phyloP scores from a whole-genome alignment of 2,329 filamentous ascomycete genomes.

The Alternaria metachromatica region DNA sequence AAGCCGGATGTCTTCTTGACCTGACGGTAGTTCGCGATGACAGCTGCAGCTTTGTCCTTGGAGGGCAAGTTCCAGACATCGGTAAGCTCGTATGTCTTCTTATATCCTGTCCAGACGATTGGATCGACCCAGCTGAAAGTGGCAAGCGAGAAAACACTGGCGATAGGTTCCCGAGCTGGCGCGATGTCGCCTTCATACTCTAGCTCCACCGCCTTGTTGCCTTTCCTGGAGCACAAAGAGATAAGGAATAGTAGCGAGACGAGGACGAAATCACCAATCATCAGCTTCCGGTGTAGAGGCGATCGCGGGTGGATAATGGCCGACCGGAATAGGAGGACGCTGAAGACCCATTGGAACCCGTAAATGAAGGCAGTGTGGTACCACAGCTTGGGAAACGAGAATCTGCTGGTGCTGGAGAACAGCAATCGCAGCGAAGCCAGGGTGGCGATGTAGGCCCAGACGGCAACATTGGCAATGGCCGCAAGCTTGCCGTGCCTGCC shows the following conservation, averaged over 20 bases:
- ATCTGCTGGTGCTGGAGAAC: slow-evolving; percentile 64
- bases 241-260: slow-evolving; percentile 76
- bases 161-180: slow-evolving; percentile 84
- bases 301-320: slow-evolving; percentile 79
- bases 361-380: slow-evolving; percentile 92
- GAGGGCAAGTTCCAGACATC: slow-evolving; percentile 92
- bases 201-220: slow-evolving; percentile 85
- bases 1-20: slow-evolving; percentile 81
- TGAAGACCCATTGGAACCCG: slow-evolving; percentile 79
- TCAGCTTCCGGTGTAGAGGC: slow-evolving; percentile 65
- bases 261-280: slow-evolving; percentile 76
- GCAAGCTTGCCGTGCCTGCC: slow-evolving; percentile 64
- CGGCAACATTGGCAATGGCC: slow-evolving; percentile 70
- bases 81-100: slow-evolving; percentile 78
- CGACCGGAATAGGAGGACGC: slow-evolving; percentile 80
- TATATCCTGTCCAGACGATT: slow-evolving; percentile 89
- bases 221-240: slow-evolving; percentile 82
- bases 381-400: slow-evolving; percentile 80
- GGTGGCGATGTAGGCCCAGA: slow-evolving; percentile 81
- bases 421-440: slow-evolving; percentile 75
- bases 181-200: slow-evolving; percentile 89
- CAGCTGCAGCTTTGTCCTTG: slow-evolving; percentile 82
- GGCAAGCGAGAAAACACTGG: slow-evolving; percentile 84
- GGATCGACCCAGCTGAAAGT: slow-evolving; percentile 92
- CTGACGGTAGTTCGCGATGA: slow-evolving; percentile 84